These are phyloP conservation scores for Didymella pinodella DNA, from an alignment of 2,329 filamentous ascomycete species.

Conservation along the genomic window DNA sequence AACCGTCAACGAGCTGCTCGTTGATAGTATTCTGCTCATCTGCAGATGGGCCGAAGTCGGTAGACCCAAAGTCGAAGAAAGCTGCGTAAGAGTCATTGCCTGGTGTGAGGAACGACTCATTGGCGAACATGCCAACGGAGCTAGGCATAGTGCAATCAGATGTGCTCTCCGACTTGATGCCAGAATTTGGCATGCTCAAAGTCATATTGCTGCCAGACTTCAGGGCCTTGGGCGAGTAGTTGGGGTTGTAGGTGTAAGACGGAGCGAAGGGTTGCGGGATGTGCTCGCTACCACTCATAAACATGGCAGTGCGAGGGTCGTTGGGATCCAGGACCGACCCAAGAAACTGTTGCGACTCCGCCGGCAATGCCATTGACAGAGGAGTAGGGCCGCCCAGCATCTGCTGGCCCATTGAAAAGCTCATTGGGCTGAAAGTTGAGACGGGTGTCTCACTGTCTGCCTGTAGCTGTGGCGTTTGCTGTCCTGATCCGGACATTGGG, in stretches of 20 bases:
- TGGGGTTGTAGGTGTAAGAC: conserved; percentile 58
- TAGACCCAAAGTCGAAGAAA: conserved; percentile 34
- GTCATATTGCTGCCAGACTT: conserved; percentile 23
- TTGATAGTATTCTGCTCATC: conserved; percentile 30
- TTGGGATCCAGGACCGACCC: conserved; percentile 56
- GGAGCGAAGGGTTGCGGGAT: conserved; percentile 50
- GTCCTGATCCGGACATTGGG: conserved; percentile 31
- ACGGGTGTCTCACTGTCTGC: conserved; percentile 33
- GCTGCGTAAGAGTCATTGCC: conserved; percentile 32
- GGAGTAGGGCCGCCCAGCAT: conserved; percentile 51
- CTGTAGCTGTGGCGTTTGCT: conserved; percentile 33
- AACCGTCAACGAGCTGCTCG: conserved; percentile 31
- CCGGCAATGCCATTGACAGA: conserved; percentile 60
- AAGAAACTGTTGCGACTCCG: conserved; percentile 63
- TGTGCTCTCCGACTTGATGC: conserved; percentile 30
- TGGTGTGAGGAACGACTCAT: conserved; percentile 31
- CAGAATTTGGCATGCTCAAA: conserved; percentile 48
- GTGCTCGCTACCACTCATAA: conserved; percentile 57
- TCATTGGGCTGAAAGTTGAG: conserved; percentile 31
- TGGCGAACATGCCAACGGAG: conserved; percentile 34
- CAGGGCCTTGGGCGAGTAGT: conserved; percentile 44
- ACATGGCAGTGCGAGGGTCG: conserved; percentile 55
- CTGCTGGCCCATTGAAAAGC: conserved; percentile 40
- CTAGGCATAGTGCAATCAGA: conserved; percentile 28
- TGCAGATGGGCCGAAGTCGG: conserved; percentile 24